These are phyloP conservation scores for Pseudogymnoascus pannorum DNA, from an alignment of 2,329 filamentous ascomycete genomes.

Conservation along the genomic window DNA sequence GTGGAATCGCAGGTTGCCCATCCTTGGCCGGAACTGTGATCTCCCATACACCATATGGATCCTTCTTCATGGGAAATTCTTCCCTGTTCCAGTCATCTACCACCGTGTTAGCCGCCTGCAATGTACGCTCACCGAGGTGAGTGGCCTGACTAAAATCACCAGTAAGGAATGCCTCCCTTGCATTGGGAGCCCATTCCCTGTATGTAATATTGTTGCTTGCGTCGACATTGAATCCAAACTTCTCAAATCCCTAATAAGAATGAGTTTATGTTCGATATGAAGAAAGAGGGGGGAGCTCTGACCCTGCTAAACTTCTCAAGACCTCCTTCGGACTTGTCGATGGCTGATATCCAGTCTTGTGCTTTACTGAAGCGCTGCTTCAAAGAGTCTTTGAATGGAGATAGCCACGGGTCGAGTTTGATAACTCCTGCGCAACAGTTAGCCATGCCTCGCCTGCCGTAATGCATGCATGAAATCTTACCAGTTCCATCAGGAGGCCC, in stretches of 20 bases:
- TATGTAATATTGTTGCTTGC: constrained; percentile 81
- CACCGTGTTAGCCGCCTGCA: constrained; percentile 16
- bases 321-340: constrained; percentile 79
- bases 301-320: constrained; percentile 86
- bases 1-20: constrained; percentile 72
- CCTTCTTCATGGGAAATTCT: constrained; percentile 80
- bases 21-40: constrained; percentile 66
- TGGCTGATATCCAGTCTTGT: constrained; percentile 77
- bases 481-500: constrained; percentile 65
- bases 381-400: constrained; percentile 73
- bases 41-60: constrained; percentile 80
- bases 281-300: constrained; percentile 23
- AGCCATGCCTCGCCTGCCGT: constrained; percentile 14
- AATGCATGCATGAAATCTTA: constrained; percentile 32
- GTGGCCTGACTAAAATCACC: constrained; percentile 76
- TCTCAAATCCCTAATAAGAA: constrained; percentile 64
- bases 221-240: constrained; percentile 76
- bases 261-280: constrained; percentile 13
- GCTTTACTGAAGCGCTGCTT: constrained; percentile 70
- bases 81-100: constrained; percentile 79
- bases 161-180: constrained; percentile 73
- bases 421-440: constrained; percentile 59
- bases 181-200: constrained; percentile 94
- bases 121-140: constrained; percentile 12
- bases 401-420: constrained; percentile 81